Percentiles rank a stretch among this genome's conserved stretches.
Conservation (phyloP, 805 yeast genomes). For the Kluyveromyces dobzhanskii region DNA sequence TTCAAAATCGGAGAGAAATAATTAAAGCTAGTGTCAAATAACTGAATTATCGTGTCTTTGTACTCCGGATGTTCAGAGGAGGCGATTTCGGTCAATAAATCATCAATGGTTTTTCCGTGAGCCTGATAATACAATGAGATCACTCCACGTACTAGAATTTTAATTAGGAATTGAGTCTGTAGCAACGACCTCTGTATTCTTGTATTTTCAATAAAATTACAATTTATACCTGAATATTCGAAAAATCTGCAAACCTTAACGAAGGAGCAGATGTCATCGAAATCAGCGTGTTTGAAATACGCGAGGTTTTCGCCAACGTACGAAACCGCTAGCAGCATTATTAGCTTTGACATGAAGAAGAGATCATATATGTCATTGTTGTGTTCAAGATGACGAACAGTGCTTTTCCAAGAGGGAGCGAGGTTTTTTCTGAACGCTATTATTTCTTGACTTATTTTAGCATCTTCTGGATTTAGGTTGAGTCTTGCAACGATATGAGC, state of each 20-base stretch:
- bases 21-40: background rate
- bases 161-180: background rate
- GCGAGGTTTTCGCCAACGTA: slow-evolving; percentile 7
- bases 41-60: background rate
- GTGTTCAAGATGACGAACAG: background rate
- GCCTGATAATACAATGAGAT: background rate
- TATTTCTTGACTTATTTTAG: background rate
- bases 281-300: slow-evolving; percentile 1
- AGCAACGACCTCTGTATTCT: background rate
- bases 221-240: background rate
- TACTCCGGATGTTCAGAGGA: background rate
- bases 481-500: slow-evolving; percentile 8
- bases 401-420: slow-evolving; percentile 5
- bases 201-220: background rate
- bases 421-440: background rate
- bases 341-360: slow-evolving; percentile 4
- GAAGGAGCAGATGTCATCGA: slow-evolving; percentile 5
- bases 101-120: background rate
- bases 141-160: background rate
- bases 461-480: slow-evolving; percentile 3
- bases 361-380: background rate
- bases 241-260: slow-evolving; percentile 3
- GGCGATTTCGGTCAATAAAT: background rate
- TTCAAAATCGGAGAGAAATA: background rate
- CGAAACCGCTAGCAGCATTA: slow-evolving; percentile 2